Evolutionary conservation across 2,329 filamentous ascomycete genomes (phyloP).

Genomic region (Pochonia chlamydosporia): DNA sequence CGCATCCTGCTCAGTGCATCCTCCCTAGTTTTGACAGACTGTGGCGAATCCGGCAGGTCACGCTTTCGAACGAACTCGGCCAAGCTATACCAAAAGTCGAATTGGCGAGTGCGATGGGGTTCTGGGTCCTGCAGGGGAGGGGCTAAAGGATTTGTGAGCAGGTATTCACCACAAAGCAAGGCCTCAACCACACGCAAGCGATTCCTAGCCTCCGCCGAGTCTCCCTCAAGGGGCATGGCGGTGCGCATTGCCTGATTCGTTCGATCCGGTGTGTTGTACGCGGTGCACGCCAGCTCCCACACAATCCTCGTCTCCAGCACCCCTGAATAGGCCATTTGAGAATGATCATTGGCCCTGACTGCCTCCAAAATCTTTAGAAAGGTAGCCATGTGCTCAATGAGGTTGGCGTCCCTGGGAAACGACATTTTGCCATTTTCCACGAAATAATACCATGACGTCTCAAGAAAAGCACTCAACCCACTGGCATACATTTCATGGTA

Average conservation of each 20-base stretch:
- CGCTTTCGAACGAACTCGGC: slow-evolving; percentile 58
- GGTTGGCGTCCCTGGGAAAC: slow-evolving; percentile 45
- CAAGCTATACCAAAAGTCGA: slow-evolving; percentile 78
- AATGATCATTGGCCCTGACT: slow-evolving; percentile 42
- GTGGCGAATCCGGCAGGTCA: slow-evolving; percentile 46
- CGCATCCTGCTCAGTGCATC: slow-evolving; percentile 61
- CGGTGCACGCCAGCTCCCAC: slow-evolving; percentile 53
- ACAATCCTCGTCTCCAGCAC: slow-evolving; percentile 53
- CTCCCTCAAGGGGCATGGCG: slow-evolving; percentile 46
- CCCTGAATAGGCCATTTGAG: slow-evolving; percentile 47
- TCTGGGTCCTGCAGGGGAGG: slow-evolving; percentile 44
- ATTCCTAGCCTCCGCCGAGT: slow-evolving; percentile 58
- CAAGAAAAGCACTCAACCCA: slow-evolving; percentile 69
- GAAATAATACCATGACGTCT: slow-evolving; percentile 74
- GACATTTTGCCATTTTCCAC: slow-evolving; percentile 37
- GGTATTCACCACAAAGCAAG: slow-evolving; percentile 65
- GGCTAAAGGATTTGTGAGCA: slow-evolving; percentile 52
- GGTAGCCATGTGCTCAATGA: slow-evolving; percentile 62
- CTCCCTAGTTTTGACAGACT: slow-evolving; percentile 50
- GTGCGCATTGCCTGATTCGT: slow-evolving; percentile 26
- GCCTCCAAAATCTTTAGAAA: slow-evolving; percentile 53
- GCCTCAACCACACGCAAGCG: slow-evolving; percentile 72
- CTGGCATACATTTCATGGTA: slow-evolving; percentile 73
- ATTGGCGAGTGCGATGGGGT: slow-evolving; percentile 53
- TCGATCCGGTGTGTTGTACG: slow-evolving; percentile 31